Conservation (phyloP, 2,329 filamentous ascomycete species). For the Fusarium xyrophilum region DNA sequence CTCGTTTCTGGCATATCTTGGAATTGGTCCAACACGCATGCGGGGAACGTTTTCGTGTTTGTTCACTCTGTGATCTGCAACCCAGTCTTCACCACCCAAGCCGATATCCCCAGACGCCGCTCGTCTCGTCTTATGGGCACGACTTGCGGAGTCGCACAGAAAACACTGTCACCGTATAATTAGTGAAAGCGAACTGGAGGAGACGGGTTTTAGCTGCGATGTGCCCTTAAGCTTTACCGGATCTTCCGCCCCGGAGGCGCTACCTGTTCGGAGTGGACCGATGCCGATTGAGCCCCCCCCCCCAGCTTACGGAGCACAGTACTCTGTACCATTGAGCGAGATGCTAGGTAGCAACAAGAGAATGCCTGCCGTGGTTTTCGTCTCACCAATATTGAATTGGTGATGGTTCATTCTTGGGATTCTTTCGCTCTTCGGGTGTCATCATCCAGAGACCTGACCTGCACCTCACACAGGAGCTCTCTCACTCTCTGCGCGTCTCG, state of each 20-base stretch:
- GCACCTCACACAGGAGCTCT: constrained; percentile 19
- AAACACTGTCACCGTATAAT: neutral
- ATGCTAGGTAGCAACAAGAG: neutral
- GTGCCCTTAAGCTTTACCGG: constrained; percentile 34
- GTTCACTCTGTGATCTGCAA: constrained; percentile 6
- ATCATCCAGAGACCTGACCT: constrained; percentile 12
- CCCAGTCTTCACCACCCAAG: too few species aligned
- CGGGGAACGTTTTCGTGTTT: constrained; percentile 10
- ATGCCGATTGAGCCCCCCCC: constrained; percentile 13
- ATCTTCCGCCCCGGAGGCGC: constrained; percentile 36
- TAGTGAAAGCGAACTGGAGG: neutral
- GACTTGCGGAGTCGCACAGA: neutral
- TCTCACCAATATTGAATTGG: neutral
- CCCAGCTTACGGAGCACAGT: constrained; percentile 8
- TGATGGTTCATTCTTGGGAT: neutral
- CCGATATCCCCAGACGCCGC: constrained; percentile 21
- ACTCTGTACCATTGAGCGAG: constrained; percentile 16
- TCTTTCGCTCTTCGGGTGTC: constrained; percentile 3
- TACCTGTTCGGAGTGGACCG: constrained; percentile 19
- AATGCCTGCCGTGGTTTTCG: neutral
- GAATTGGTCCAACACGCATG: constrained; percentile 25
- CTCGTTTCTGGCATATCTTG: neutral
- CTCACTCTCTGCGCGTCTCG: neutral
- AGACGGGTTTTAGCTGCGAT: neutral
- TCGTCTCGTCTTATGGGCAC: constrained; percentile 18